phyloP scores from a whole-genome alignment of 2,329 filamentous ascomycete species.

The Calcarisporium arbuscula region DNA sequence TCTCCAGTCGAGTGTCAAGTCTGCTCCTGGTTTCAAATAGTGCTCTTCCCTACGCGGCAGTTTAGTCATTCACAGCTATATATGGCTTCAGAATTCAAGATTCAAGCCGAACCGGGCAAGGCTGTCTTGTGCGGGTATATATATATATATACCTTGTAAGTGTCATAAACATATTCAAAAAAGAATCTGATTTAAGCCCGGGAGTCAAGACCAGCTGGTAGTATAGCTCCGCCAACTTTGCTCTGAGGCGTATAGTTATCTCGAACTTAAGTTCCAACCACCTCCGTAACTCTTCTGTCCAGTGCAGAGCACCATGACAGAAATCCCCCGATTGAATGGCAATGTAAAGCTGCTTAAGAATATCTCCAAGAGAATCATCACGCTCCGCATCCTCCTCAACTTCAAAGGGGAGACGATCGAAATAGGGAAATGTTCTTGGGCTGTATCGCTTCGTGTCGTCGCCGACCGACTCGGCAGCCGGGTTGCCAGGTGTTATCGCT shows the following conservation, averaged over 20 bases:
- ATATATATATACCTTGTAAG: conserved; percentile 70
- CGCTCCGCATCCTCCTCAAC: conserved; percentile 75
- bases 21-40: conserved; percentile 83
- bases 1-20: conserved; percentile 87
- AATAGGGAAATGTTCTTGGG: conserved; percentile 88
- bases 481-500: conserved; percentile 73
- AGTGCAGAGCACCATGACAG: conserved; percentile 85
- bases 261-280: conserved; percentile 98
- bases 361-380: conserved; percentile 73
- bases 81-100: too few species aligned
- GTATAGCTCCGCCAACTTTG: conserved; percentile 82
- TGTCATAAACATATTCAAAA: conserved; percentile 92
- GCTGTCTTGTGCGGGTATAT: conserved; percentile 1
- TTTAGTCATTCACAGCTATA: conserved; percentile 1
- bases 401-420: conserved; percentile 78
- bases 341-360: conserved; percentile 89
- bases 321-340: conserved; percentile 89
- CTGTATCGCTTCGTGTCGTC: conserved; percentile 62
- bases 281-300: conserved; percentile 90
- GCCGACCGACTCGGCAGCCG: conserved; percentile 42
- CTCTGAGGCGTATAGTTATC: conserved; percentile 74
- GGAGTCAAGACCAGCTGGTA: conserved; percentile 89
- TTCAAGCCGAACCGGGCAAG: too few species aligned
- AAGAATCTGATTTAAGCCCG: conserved; percentile 85
- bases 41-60: conserved; percentile 68